Conservation (phyloP, 805 yeast genomes). For the Priceomyces castillae region DNA sequence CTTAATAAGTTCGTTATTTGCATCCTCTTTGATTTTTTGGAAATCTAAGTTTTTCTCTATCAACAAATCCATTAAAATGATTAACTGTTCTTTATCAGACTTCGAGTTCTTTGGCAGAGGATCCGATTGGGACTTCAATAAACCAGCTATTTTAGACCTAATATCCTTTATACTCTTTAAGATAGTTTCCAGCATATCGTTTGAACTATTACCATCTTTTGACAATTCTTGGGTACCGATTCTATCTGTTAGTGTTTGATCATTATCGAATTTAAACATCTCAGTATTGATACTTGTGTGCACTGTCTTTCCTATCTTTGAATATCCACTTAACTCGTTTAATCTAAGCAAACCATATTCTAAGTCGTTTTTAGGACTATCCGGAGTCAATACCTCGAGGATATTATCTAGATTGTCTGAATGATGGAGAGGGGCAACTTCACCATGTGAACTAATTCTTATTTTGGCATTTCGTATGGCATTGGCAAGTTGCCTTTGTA, state of each 20-base stretch:
- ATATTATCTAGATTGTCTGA: slow-evolving; percentile 10
- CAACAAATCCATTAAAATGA: slow-evolving; percentile 8
- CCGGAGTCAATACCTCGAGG: slow-evolving; percentile 13
- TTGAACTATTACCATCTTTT: no score
- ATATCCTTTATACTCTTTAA: neutral
- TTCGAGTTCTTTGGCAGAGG: no score
- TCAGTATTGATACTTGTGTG: neutral
- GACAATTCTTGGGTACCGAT: neutral
- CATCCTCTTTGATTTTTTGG: slow-evolving; percentile 5
- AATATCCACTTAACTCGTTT: slow-evolving; percentile 30
- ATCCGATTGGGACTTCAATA: neutral
- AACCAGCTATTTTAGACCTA: neutral
- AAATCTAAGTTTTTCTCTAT: slow-evolving; percentile 3
- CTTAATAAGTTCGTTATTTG: slow-evolving; percentile 7
- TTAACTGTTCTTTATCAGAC: neutral
- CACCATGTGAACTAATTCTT: slow-evolving; percentile 5
- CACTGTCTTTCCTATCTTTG: slow-evolving; percentile 22
- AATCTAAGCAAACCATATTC: slow-evolving; percentile 27
- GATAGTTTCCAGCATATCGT: neutral
- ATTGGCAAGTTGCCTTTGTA: slow-evolving; percentile 33
- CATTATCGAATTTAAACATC: neutral
- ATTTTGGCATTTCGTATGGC: slow-evolving; percentile 29
- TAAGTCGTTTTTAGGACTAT: slow-evolving; percentile 24
- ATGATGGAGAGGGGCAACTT: slow-evolving; percentile 10
- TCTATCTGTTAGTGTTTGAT: neutral